Conservation (phyloP, 441 rosid species). For the Biscutella laevigata region DNA sequence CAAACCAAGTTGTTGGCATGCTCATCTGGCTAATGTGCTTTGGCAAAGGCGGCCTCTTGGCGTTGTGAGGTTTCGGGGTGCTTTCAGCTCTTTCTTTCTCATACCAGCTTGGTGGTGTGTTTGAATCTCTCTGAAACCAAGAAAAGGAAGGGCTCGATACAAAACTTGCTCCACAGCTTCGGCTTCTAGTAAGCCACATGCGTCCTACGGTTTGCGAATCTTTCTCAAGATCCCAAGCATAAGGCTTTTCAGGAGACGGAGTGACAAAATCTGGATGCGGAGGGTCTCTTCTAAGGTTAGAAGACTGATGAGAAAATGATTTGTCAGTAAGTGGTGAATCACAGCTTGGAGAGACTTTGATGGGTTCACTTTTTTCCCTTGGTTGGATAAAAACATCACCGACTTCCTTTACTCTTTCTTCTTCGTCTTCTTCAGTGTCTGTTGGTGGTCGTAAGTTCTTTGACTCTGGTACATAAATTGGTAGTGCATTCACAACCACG, state of each 20-base stretch:
- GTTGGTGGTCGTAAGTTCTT: conserved; percentile 25
- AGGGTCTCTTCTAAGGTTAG: conserved; percentile 16
- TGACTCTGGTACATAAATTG: conserved; percentile 22
- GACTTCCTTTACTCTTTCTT: conserved; percentile 28
- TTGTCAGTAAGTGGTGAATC: conserved; percentile 35
- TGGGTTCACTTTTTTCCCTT: conserved; percentile 28
- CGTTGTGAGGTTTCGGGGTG: conserved; percentile 26
- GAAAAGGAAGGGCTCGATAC: conserved; percentile 26
- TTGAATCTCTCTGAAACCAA: conserved; percentile 30
- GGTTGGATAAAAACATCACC: conserved; percentile 13
- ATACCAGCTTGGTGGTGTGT: conserved; percentile 32
- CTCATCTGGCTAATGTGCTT: conserved; percentile 23
- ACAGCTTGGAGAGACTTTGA: conserved; percentile 23
- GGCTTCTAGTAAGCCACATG: conserved; percentile 49
- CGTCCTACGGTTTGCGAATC: conserved; percentile 29
- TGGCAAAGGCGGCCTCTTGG: conserved; percentile 28
- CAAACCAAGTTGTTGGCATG: conserved; percentile 24
- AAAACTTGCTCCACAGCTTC: conserved; percentile 55
- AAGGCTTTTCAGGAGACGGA: conserved; percentile 34
- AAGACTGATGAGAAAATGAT: conserved; percentile 9
- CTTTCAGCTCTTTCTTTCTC: conserved; percentile 37
- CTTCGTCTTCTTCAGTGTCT: conserved; percentile 34
- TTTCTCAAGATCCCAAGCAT: conserved; percentile 35
- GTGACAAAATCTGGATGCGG: conserved; percentile 9
- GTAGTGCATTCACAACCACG: conserved; percentile 27